Percentiles rank a stretch among this genome's conserved stretches.
phyloP scores from a whole-genome alignment of 2,329 filamentous ascomycete genomes.

The Chrysoporthe austroafricana region DNA sequence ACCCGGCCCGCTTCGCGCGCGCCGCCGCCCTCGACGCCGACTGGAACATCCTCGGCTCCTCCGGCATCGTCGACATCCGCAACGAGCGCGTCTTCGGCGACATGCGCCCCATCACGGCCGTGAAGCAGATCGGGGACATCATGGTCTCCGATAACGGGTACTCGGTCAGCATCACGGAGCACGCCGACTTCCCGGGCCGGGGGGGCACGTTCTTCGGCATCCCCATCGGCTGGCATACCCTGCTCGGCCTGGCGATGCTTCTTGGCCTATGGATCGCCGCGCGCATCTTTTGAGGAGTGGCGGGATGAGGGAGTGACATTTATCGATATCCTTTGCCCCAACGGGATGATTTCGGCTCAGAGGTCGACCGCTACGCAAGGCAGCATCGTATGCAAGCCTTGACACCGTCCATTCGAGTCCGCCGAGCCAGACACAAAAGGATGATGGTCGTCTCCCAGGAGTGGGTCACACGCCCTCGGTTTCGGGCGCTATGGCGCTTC shows the following conservation, averaged over 20 bases:
- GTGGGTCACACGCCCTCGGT: not conserved
- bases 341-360: not conserved
- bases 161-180: not conserved
- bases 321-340: too few relatives aligned
- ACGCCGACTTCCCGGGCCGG: conserved; percentile 7
- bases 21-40: conserved; percentile 18
- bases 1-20: conserved; percentile 10
- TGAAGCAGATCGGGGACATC: conserved; percentile 4
- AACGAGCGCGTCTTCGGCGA: conserved; percentile 2
- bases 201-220: conserved; percentile 1
- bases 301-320: not conserved
- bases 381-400: not conserved
- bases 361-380: not conserved
- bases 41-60: conserved; percentile 14
- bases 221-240: conserved; percentile 6
- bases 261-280: conserved; percentile 1
- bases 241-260: not conserved
- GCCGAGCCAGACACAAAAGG: not conserved
- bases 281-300: conserved; percentile 5
- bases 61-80: conserved; percentile 17
- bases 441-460: not conserved
- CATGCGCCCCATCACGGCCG: conserved; percentile 6
- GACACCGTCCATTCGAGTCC: too few relatives aligned
- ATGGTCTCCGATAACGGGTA: conserved; percentile 8
- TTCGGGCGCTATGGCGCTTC: not conserved